These are phyloP conservation scores for Lactifluus pinguis DNA, from an alignment of 768 basidiomycete species.

Conservation along the genomic window DNA sequence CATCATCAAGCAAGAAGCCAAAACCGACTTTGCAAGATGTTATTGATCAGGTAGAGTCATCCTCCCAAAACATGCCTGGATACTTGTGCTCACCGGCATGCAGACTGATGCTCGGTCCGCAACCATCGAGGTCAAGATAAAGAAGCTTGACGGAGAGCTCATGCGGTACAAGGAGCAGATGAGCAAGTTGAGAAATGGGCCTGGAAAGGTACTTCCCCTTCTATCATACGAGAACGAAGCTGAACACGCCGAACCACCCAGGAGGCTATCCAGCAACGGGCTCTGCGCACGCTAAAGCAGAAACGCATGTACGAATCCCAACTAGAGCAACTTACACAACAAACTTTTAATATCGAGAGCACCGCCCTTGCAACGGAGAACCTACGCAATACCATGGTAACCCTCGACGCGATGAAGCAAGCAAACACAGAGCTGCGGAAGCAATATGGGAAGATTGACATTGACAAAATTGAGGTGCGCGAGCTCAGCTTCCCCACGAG, in stretches of 20 bases:
- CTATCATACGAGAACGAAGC: neutral
- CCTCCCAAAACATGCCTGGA: neutral
- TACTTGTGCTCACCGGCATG: neutral
- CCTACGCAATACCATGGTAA: constrained; percentile 97
- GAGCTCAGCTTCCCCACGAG: neutral
- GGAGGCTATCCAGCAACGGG: constrained; percentile 92
- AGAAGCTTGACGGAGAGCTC: constrained; percentile 92
- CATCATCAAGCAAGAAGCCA: constrained; percentile 68
- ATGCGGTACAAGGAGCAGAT: constrained; percentile 91
- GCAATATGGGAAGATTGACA: constrained; percentile 94
- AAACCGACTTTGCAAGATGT: constrained; percentile 86
- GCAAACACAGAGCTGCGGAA: constrained; percentile 96
- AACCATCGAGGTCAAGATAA: constrained; percentile 91
- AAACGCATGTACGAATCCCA: constrained; percentile 95
- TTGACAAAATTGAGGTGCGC: constrained; percentile 95
- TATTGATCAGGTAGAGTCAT: constrained; percentile 63
- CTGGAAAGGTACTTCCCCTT: constrained; percentile 68
- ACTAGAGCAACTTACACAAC: constrained; percentile 83
- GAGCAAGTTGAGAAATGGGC: constrained; percentile 85
- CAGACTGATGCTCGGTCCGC: constrained; percentile 84
- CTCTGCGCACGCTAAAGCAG: constrained; percentile 86
- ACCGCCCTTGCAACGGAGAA: constrained; percentile 96
- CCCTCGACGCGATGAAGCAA: constrained; percentile 89
- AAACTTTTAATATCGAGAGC: constrained; percentile 98
- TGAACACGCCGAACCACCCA: constrained; percentile 25